Conservation (phyloP, 352 stramenopile genomes). For the Globisporangium paddicum region DNA sequence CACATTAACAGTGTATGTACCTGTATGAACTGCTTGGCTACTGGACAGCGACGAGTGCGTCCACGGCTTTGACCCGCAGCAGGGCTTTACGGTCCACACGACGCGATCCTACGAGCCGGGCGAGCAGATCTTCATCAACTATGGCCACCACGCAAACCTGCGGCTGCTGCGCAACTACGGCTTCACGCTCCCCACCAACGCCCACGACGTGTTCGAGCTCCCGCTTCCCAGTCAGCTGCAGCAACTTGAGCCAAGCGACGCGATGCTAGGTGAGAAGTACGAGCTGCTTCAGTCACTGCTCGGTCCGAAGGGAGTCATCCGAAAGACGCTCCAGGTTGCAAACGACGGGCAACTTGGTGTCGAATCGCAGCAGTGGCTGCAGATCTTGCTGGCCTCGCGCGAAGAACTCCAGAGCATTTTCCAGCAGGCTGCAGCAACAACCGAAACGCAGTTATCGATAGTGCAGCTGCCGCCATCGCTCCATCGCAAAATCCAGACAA, state of each 20-base stretch:
- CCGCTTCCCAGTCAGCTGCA: constrained; percentile 34
- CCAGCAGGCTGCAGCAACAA: constrained; percentile 18
- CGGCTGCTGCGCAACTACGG: constrained; percentile 81
- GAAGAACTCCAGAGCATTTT: constrained; percentile 43
- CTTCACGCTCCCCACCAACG: constrained; percentile 42
- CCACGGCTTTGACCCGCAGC: constrained; percentile 49
- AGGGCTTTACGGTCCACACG: constrained; percentile 63
- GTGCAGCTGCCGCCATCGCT: constrained; percentile 28
- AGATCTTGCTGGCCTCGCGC: constrained; percentile 38
- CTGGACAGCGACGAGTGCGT: constrained; percentile 52
- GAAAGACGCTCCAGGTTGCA: constrained; percentile 30
- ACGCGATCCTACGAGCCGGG: constrained; percentile 44
- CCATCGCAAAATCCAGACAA: constrained; percentile 13
- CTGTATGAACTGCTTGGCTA: neutral
- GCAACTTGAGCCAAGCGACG: constrained; percentile 16
- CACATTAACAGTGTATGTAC: neutral
- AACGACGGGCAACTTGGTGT: constrained; percentile 25
- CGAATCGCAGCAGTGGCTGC: constrained; percentile 48
- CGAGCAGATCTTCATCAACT: constrained; percentile 83
- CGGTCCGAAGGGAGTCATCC: neutral
- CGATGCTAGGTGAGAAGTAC: constrained; percentile 31
- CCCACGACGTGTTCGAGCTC: constrained; percentile 37
- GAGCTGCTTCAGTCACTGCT: constrained; percentile 30
- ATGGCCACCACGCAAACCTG: constrained; percentile 61
- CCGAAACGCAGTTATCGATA: constrained; percentile 4